These are phyloP conservation scores for Colletotrichum gloeosporioides DNA, from an alignment of 2,329 filamentous ascomycete species.

Conservation along the genomic window DNA sequence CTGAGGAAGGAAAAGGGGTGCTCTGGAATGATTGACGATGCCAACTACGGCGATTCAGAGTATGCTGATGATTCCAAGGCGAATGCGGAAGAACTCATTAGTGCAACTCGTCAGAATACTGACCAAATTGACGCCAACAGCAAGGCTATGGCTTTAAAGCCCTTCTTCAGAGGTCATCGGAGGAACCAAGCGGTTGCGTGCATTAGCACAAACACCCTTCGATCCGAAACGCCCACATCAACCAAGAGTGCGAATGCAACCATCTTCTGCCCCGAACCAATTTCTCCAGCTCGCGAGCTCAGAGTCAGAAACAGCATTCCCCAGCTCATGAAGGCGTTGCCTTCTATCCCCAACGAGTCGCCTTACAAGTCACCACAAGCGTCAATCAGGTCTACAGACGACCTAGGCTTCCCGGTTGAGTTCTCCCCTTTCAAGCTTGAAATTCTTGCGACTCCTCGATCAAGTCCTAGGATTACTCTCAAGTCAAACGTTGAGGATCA, in stretches of 20 bases:
- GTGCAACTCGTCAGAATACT: background rate
- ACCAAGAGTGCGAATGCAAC: background rate
- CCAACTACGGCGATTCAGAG: background rate
- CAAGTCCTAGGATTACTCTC: constrained; percentile 6
- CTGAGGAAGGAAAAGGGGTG: constrained; percentile 23
- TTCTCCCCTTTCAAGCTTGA: constrained; percentile 22
- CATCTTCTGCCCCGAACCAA: constrained; percentile 52
- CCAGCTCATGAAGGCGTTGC: constrained; percentile 58
- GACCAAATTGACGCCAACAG: background rate
- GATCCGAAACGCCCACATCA: background rate
- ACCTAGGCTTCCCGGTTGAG: constrained; percentile 1
- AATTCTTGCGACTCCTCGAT: constrained; percentile 8
- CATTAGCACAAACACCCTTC: constrained; percentile 23
- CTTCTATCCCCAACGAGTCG: constrained; percentile 44
- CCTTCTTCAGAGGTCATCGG: constrained; percentile 26
- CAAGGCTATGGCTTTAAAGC: background rate
- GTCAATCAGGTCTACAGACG: background rate
- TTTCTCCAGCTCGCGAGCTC: constrained; percentile 50
- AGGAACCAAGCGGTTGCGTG: constrained; percentile 29
- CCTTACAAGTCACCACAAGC: background rate
- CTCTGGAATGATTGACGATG: background rate
- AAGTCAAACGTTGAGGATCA: background rate
- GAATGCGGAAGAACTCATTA: too few relatives aligned
- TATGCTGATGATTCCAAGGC: background rate
- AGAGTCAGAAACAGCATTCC: constrained; percentile 55